Conservation (phyloP, 2,329 filamentous ascomycete species). For the Ceratocystis eucalypticola region DNA sequence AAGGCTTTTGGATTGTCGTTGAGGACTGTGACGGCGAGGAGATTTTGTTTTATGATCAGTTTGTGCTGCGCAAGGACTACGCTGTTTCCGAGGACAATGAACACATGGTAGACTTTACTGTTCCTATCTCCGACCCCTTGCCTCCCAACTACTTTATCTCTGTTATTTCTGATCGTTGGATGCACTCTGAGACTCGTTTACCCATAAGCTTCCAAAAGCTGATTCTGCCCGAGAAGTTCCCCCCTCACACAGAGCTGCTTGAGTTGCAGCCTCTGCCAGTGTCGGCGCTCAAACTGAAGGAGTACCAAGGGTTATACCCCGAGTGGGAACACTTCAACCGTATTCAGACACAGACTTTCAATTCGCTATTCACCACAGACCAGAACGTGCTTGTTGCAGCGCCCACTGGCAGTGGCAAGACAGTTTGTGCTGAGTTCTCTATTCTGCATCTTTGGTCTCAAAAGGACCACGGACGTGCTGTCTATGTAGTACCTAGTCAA, state of each 20-base stretch:
- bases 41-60: conserved; percentile 87
- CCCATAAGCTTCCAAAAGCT: conserved; percentile 92
- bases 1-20: conserved; percentile 93
- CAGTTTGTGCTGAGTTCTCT: conserved; percentile 89
- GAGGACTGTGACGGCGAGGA: conserved; percentile 97
- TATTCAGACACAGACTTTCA: conserved; percentile 94
- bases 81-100: conserved; percentile 76
- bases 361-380: conserved; percentile 77
- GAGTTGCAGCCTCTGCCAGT: conserved; percentile 87
- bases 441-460: conserved; percentile 72
- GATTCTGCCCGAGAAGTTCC: conserved; percentile 88
- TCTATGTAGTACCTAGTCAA: conserved; percentile 91
- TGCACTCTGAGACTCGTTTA: conserved; percentile 90
- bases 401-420: conserved; percentile 93
- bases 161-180: conserved; percentile 89
- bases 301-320: conserved; percentile 70
- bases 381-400: conserved; percentile 89
- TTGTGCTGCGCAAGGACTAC: conserved; percentile 81
- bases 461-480: conserved; percentile 50
- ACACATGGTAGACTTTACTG: conserved; percentile 90
- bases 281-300: conserved; percentile 71
- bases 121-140: conserved; percentile 94
- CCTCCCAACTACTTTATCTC: conserved; percentile 98
- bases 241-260: conserved; percentile 79
- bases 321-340: conserved; percentile 87